Evolutionary conservation across 225 moss, liverwort and hornwort species (phyloP).

Genomic region (Neckera pumila): DNA sequence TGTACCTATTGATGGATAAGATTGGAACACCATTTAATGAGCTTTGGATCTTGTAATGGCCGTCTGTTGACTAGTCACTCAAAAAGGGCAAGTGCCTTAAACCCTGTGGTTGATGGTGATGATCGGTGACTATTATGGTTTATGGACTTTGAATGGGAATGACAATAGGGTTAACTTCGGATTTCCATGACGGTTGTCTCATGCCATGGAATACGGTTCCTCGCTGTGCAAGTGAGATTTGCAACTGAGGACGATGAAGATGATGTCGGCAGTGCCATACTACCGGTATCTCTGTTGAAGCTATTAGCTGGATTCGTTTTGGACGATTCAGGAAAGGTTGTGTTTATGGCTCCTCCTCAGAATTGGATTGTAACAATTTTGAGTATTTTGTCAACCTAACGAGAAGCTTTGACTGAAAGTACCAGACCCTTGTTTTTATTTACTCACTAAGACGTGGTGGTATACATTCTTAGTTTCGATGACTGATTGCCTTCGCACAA

Average conservation of each 20-base stretch:
- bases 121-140: too few species aligned
- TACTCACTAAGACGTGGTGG: not conserved
- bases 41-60: not conserved
- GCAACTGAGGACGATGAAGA: slow-evolving; percentile 7
- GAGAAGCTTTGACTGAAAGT: not conserved
- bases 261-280: not conserved
- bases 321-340: slow-evolving; percentile 57
- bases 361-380: slow-evolving; percentile 88
- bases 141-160: not conserved
- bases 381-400: slow-evolving; percentile 4
- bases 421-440: not conserved
- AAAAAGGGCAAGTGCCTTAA: not conserved
- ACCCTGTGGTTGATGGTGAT: not conserved
- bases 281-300: slow-evolving; percentile 47
- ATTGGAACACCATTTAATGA: not conserved
- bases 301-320: slow-evolving; percentile 89
- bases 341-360: slow-evolving; percentile 67
- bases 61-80: not conserved
- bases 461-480: not conserved
- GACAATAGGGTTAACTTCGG: not conserved
- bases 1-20: not conserved
- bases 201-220: not conserved
- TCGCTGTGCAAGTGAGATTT: slow-evolving; percentile 6
- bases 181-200: not conserved
- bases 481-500: not conserved